Evolutionary conservation across 768 basidiomycete genomes (phyloP).

Genomic region (Crucibulum laeve): DNA sequence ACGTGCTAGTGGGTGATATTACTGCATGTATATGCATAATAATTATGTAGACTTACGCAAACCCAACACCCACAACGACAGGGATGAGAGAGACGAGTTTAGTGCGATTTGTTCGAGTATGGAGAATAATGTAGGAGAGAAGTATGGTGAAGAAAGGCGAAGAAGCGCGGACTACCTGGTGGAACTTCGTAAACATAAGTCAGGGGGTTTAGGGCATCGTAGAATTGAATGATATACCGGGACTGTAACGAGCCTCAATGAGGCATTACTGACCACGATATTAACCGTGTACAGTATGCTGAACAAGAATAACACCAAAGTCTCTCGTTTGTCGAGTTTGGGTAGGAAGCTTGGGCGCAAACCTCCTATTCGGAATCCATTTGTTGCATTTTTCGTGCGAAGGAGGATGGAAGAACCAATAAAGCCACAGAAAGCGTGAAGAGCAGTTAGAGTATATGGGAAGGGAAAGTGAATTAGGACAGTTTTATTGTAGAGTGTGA

Average conservation of each 20-base stretch:
- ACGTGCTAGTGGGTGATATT: slow-evolving; percentile 52
- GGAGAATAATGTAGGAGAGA: slow-evolving; percentile 68
- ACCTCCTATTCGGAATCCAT: neutral
- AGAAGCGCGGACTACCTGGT: slow-evolving; percentile 92
- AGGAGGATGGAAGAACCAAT: slow-evolving; percentile 73
- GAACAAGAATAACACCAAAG: slow-evolving; percentile 69
- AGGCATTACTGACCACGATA: slow-evolving; percentile 91
- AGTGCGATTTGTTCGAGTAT: slow-evolving; percentile 48
- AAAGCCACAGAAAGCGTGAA: slow-evolving; percentile 85
- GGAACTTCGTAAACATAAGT: slow-evolving; percentile 56
- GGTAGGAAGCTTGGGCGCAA: slow-evolving; percentile 9
- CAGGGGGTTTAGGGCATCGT: slow-evolving; percentile 2
- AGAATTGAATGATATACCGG: slow-evolving; percentile 52
- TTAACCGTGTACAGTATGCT: slow-evolving; percentile 91
- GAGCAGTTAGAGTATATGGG: slow-evolving; percentile 90
- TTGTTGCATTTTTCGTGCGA: slow-evolving; percentile 17
- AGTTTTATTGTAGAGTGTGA: slow-evolving; percentile 95
- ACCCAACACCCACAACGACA: slow-evolving; percentile 84
- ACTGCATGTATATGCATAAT: neutral
- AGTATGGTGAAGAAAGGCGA: slow-evolving; percentile 90
- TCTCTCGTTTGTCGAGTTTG: slow-evolving; percentile 46
- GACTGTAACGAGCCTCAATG: slow-evolving; percentile 82
- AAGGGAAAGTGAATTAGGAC: slow-evolving; percentile 92
- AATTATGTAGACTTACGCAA: slow-evolving; percentile 59
- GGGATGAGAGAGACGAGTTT: slow-evolving; percentile 77